Evolutionary conservation across 148 eudicot genomes (phyloP), one percentile per base, ranked within the genome.

Genomic region (Silene uniflora): DNA sequence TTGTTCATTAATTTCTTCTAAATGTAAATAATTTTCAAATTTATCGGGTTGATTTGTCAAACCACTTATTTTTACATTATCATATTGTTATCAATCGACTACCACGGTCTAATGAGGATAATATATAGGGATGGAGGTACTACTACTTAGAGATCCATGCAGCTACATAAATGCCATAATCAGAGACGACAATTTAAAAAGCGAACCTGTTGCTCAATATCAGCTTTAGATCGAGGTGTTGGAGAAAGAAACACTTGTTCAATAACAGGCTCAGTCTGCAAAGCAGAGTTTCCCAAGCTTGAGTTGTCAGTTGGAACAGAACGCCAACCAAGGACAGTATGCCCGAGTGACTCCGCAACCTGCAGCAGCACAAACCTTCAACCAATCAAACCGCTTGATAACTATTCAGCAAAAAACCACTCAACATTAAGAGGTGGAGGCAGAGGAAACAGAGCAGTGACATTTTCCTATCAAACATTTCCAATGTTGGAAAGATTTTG

Each of bases 331-430:
- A 96, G 93, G 70, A 96, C 98, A 32, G 91, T 92, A 78, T 96
- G 99, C 46, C 99, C 99, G 61, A 96, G 97, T 56, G 98, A 92
- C 78, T 92, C 93, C 0, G 99, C 98, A 74, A 96, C 99, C 99
- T 96, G 74, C 35, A 76, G 78, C 58, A 74, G 29, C 12, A 68
- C 9, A 22, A 7, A 39, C 59, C 16, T 62, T 18, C 75, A 70
- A 59, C 16, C 4, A 42, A n/a, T 60, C 29, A 75, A 19, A 69
- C 44, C 44, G 29, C 54, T 64, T 80, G 27, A 60, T 35, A 35
- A 35, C 4, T 42, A 10, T 68, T 39, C 18, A 69, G n/a, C 58
- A 11, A 58, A 11, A 46, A 69, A 22, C 18, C n/a, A n/a, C n/a
- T n/a, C n/a, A n/a, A n/a, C n/a, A 29, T 29, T 29, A 29, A 29